phyloP scores from a whole-genome alignment of 495 filamentous ascomycete species.

The Penicillium manginii region DNA sequence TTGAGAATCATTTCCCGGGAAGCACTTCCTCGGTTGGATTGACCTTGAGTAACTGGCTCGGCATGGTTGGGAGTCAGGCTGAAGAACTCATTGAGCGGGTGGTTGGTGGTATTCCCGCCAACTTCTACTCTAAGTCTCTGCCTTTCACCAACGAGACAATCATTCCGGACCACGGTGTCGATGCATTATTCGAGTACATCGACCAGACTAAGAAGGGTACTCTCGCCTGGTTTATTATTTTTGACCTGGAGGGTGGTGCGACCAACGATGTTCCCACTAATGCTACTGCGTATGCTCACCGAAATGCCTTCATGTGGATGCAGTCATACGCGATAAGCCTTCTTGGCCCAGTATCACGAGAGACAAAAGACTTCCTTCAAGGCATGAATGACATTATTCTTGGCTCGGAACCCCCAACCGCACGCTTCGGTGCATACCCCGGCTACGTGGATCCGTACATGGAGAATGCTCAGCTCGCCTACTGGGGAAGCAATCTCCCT shows the following conservation, averaged over 20 bases:
- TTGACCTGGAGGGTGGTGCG: conserved; percentile 49
- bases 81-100: conserved; percentile 42
- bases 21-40: conserved; percentile 31
- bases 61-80: conserved; percentile 49
- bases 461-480: conserved; percentile 48
- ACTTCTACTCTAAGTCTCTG: conserved; percentile 53
- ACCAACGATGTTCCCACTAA: conserved; percentile 40
- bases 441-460: conserved; percentile 73
- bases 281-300: conserved; percentile 50
- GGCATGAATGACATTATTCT: conserved; percentile 46
- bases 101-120: conserved; percentile 36
- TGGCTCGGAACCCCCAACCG: conserved; percentile 25
- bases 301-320: conserved; percentile 50
- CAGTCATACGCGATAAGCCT: conserved; percentile 48
- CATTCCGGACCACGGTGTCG: conserved; percentile 38
- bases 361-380: conserved; percentile 41
- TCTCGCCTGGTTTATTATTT: conserved; percentile 47
- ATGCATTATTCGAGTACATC: conserved; percentile 46
- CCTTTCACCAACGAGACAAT: conserved; percentile 52
- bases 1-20: conserved; percentile 37
- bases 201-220: conserved; percentile 48
- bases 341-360: conserved; percentile 39
- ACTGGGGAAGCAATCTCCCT: conserved; percentile 58
- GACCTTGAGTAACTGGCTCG: conserved; percentile 60
- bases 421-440: conserved; percentile 56